These are phyloP conservation scores for Hypoxylon sp. DNA, from an alignment of 2,329 filamentous ascomycete genomes.

Conservation along the genomic window DNA sequence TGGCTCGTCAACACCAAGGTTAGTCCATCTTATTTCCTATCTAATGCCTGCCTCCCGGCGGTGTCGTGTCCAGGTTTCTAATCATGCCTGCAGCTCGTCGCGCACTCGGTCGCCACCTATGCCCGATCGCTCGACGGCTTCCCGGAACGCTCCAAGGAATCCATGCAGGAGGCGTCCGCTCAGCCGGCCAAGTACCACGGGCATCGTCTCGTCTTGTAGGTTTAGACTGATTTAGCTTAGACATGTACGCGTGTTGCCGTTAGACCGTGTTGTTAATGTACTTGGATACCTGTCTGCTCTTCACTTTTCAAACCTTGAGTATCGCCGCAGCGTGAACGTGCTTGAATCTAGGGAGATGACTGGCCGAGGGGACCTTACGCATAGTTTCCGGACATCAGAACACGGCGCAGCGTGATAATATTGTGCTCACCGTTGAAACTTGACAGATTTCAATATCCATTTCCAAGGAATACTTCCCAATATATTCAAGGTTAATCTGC, in stretches of 20 bases:
- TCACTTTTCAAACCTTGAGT: too few species aligned
- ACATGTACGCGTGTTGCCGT: background rate
- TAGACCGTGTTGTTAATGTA: background rate
- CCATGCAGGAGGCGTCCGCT: conserved; percentile 43
- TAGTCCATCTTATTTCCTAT: conserved; percentile 30
- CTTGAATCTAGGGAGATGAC: too few species aligned
- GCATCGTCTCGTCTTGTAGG: conserved; percentile 56
- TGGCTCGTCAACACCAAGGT: conserved; percentile 70
- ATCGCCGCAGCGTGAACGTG: too few species aligned
- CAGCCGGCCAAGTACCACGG: conserved; percentile 58
- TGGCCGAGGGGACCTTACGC: too few species aligned
- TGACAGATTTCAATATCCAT: too few species aligned
- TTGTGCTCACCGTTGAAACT: too few species aligned
- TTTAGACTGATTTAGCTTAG: background rate
- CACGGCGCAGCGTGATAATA: too few species aligned
- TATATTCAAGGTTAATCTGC: too few species aligned
- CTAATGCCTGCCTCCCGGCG: too few species aligned
- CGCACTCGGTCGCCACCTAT: conserved; percentile 76
- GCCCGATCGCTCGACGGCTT: conserved; percentile 71
- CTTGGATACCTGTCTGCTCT: background rate
- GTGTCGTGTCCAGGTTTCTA: too few species aligned
- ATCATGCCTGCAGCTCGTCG: conserved; percentile 61
- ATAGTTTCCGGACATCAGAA: too few species aligned
- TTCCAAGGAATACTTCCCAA: too few species aligned
- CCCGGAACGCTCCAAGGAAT: conserved; percentile 58